Base-by-base conservation (phyloP, 2,329 filamentous ascomycete species). In the Microdochium bolleyi region DNA sequence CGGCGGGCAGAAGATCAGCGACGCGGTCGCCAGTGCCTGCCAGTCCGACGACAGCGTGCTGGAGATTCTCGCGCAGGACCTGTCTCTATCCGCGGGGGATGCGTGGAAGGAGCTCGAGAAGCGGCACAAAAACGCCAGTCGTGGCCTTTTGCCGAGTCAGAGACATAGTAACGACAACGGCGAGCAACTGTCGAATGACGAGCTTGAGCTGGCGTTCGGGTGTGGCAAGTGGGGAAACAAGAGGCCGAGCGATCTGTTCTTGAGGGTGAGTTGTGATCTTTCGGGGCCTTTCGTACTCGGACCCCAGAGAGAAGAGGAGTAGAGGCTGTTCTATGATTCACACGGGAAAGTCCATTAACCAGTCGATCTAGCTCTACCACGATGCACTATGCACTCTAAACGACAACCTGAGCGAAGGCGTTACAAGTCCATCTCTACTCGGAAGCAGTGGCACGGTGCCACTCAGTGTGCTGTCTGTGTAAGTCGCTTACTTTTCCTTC, bases 151-250 rank as follows among this genome's bases (percentile, higher is more conserved):
- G 10, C 22, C 21, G 44, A n/a, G 10, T 9, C 7, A 46, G 14
- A 8, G 9, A 9, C 41, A 54, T 4, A 37, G 62, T 44, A 55
- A 49, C 19, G 52, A 37, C 27, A 58, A 58, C n/a, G 60, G 59
- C 8, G 56, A 57, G 2, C 58, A 57, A 51, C 60, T 58, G 32
- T 48, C 46, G 14, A 53, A 64, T 2, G 72, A 77, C 49, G 75
- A 78, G 27, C 62, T 87, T 24, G 67, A 79, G 38, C 74, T 70
- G 48, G 83, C 84, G 1, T 68, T 70, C 8, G 62, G 74, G 52
- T 89, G 86, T 62, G 87, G 87, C 2, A 82, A 79, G 51, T 92
- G 87, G 80, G 86, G 85, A 0, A 63, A 74, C 0, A 74, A 76
- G 1, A 67, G 73, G 51, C 88, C 87, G 0, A 87, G 84, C 56